Conservation (phyloP, 495 filamentous ascomycete species). For the Neurospora sp. region DNA sequence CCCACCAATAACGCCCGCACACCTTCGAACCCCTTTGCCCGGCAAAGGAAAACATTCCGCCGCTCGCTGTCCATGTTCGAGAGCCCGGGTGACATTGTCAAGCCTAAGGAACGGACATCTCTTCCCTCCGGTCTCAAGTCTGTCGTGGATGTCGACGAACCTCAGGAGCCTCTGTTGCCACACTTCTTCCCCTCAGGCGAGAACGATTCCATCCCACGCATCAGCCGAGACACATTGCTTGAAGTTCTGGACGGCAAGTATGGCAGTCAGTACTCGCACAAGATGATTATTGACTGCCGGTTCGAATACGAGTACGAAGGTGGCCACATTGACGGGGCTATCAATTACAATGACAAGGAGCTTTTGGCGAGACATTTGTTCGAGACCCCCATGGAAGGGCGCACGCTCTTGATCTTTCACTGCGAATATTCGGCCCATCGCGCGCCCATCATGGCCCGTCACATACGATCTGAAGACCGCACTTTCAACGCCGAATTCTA, state of each 20-base stretch:
- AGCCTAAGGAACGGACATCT: slow-evolving; percentile 46
- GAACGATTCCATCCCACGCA: slow-evolving; percentile 76
- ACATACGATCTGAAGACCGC: slow-evolving; percentile 80
- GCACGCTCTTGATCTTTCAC: slow-evolving; percentile 81
- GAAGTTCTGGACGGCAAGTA: slow-evolving; percentile 82
- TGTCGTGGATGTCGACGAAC: slow-evolving; percentile 62
- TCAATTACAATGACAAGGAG: slow-evolving; percentile 96
- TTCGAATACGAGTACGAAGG: slow-evolving; percentile 99
- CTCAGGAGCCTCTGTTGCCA: slow-evolving; percentile 63
- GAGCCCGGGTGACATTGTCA: slow-evolving; percentile 75
- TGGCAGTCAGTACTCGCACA: slow-evolving; percentile 58
- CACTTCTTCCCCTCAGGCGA: slow-evolving; percentile 75
- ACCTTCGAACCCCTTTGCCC: slow-evolving; percentile 56
- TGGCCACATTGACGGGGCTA: slow-evolving; percentile 82
- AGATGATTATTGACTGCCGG: slow-evolving; percentile 85
- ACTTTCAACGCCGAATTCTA: slow-evolving; percentile 71
- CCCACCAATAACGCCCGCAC: slow-evolving; percentile 63
- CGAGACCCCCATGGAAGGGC: slow-evolving; percentile 46
- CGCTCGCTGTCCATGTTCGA: slow-evolving; percentile 97
- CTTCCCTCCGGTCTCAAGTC: slow-evolving; percentile 47
- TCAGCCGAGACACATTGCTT: slow-evolving; percentile 66
- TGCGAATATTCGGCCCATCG: slow-evolving; percentile 98
- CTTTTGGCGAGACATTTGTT: slow-evolving; percentile 70
- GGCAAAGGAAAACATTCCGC: slow-evolving; percentile 79
- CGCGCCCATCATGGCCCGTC: slow-evolving; percentile 90